Base-by-base conservation (phyloP, 164 flowering plant species). In the Santalum album region DNA sequence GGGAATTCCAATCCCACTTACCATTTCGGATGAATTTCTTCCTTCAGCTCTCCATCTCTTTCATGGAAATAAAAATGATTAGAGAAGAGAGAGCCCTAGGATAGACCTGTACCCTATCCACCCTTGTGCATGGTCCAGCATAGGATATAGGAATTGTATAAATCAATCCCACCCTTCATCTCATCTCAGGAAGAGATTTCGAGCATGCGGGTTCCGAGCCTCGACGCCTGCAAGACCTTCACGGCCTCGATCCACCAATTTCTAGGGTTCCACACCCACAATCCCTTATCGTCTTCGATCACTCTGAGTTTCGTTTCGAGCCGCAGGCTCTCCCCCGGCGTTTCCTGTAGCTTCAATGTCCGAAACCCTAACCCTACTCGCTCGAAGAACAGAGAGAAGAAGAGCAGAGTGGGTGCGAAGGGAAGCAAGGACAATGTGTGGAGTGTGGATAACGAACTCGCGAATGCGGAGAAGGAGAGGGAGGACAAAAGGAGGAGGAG, bases 361-460 rank as follows among this genome's bases (percentile, higher is more conserved):
- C 21, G 65, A 59, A 58, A 32, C 20, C 65, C 40, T 48, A n/a
- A 59, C 53, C 38, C 15, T 22, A 20, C 26, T 44, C 26, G 2
- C 51, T n/a, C 38, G 4, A 39, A 45, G 36, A 34, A 26, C 51
- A 52, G 59, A 26, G 14, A 45, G 38, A 53, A 45, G 38, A 53
- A 49, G 49, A 49, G 36, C 45, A 47, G 57, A 29, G 44, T 49
- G 19, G 46, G 56, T 43, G 57, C 50, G 56, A 49, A 53, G 35
- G 65, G 39, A 65, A 62, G 74, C 29, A 86, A 86, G 67, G 92
- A 84, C 9, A 91, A 91, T 47, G 87, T 84, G 19, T 88, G 98
- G 98, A 91, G 98, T 61, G 49, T 88, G 18, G 98, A 92, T 63
- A 92, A 86, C 63, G 85, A 81, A 48, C 53, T 69, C 17, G 92